phyloP scores from a whole-genome alignment of 805 yeast species.

The Maudiozyma saulgeensis region DNA sequence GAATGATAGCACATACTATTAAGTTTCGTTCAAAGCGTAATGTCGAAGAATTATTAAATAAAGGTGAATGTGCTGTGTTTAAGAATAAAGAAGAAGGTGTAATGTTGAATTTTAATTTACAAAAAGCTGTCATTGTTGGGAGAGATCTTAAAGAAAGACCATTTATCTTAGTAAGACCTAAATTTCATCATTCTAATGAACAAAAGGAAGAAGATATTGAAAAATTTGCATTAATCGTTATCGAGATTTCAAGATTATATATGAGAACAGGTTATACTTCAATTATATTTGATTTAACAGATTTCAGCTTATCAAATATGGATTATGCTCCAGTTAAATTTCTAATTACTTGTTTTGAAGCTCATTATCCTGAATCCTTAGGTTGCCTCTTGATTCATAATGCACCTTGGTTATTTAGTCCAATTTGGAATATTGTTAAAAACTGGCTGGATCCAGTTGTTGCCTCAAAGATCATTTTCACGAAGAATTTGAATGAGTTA shows the following conservation, averaged over 20 bases:
- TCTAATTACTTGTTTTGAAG: constrained; percentile 82
- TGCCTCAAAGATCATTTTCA: constrained; percentile 80
- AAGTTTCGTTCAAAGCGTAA: constrained; percentile 66
- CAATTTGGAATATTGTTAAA: constrained; percentile 88
- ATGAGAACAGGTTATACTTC: constrained; percentile 74
- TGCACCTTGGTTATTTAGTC: constrained; percentile 95
- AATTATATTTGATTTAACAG: constrained; percentile 77
- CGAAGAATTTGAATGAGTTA: constrained; percentile 61
- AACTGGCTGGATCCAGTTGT: constrained; percentile 96
- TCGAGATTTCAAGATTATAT: constrained; percentile 75
- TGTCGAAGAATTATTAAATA: constrained; percentile 51
- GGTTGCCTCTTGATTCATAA: constrained; percentile 79
- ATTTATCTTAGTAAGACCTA: constrained; percentile 70
- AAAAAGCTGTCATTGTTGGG: constrained; percentile 71
- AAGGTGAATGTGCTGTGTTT: constrained; percentile 62
- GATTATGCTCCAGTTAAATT: constrained; percentile 88
- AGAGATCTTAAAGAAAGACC: constrained; percentile 68
- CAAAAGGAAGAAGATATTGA: constrained; percentile 67
- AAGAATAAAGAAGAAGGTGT: constrained; percentile 36
- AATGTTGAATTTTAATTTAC: constrained; percentile 37
- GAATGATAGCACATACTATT: constrained; percentile 64
- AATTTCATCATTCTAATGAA: constrained; percentile 58
- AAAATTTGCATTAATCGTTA: constrained; percentile 60
- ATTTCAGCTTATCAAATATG: constrained; percentile 83
- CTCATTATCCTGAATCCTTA: constrained; percentile 90